Evolutionary conservation across 2,329 filamentous ascomycete species (phyloP), one percentile per base, ranked within the genome.

Genomic region (Exophiala dermatitidis): DNA sequence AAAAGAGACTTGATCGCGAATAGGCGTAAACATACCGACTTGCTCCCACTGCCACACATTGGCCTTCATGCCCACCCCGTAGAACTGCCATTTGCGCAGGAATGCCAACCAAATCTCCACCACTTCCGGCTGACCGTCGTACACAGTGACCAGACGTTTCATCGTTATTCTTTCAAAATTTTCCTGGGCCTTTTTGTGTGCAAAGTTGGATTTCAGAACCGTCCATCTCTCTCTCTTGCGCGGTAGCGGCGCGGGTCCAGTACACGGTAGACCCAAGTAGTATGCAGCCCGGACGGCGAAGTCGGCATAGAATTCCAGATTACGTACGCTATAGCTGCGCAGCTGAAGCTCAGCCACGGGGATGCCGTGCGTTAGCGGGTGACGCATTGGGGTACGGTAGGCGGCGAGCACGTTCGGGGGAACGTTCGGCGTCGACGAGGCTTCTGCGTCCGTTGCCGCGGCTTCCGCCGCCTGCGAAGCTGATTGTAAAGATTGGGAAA

Each of bases 61-160:
- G 49, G 93, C 93, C 78, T 98, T 98, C 90, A 98, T 94, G 64
- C 93, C 93, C 38, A 97, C 85, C n/a, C 93, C 93, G 62, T 94
- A 88, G 68, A 93, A 95, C 40, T 90, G 88, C 67, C 96, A 86
- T 72, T 95, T 95, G 66, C 87, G 82, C 66, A 98, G 70, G 67
- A 95, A 97, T 0, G 89, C 90, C 54, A 98, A 74, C 93, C 93
- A 98, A 30, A 90, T 71, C 70, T 94, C 86, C 34, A 98, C 90
- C 1, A 83, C 85, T 68, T 96, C 88, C 0, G 90, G 84, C 65
- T 96, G 79, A 0, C 90, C 93, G 66, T 97, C 93, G 61, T 88
- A 85, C 66, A 98, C 93, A 71, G 95, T 90, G 48, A 98, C 90
- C 64, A 96, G 70, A 9, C 93, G 78, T 50, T 90, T 81, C 64